phyloP scores from a whole-genome alignment of 306 rosid species.

The Potentilla sterilis region DNA sequence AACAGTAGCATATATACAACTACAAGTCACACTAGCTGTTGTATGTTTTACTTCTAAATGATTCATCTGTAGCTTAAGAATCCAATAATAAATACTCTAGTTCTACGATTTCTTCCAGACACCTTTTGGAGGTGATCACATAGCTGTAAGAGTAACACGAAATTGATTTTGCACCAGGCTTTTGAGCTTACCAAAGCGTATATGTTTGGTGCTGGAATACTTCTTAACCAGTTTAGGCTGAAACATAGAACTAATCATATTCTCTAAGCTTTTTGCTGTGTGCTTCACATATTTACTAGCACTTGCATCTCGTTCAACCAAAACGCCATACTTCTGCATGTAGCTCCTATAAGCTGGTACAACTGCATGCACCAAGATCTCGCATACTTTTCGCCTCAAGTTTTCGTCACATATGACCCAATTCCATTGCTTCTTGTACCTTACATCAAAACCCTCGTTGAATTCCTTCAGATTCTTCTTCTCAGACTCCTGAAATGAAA shows the following conservation, averaged over 20 bases:
- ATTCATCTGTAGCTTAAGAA: background rate
- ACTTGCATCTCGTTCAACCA: constrained; percentile 47
- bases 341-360: constrained; percentile 58
- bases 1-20: background rate
- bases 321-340: constrained; percentile 43
- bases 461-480: constrained; percentile 39
- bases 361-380: constrained; percentile 62
- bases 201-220: constrained; percentile 32
- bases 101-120: background rate
- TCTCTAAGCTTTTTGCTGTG: constrained; percentile 54
- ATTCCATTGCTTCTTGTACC: constrained; percentile 54
- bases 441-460: constrained; percentile 46
- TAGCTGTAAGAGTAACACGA: constrained; percentile 39
- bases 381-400: constrained; percentile 53
- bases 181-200: constrained; percentile 45
- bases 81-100: background rate
- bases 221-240: constrained; percentile 37
- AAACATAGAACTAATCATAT: constrained; percentile 52
- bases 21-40: background rate
- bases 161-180: constrained; percentile 40
- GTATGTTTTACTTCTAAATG: background rate
- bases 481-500: constrained; percentile 37
- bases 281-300: constrained; percentile 51
- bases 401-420: constrained; percentile 61
- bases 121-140: constrained; percentile 13